Evolutionary conservation across 345 rosid species (phyloP).

Genomic region (Xanthoceras sorbifolium): DNA sequence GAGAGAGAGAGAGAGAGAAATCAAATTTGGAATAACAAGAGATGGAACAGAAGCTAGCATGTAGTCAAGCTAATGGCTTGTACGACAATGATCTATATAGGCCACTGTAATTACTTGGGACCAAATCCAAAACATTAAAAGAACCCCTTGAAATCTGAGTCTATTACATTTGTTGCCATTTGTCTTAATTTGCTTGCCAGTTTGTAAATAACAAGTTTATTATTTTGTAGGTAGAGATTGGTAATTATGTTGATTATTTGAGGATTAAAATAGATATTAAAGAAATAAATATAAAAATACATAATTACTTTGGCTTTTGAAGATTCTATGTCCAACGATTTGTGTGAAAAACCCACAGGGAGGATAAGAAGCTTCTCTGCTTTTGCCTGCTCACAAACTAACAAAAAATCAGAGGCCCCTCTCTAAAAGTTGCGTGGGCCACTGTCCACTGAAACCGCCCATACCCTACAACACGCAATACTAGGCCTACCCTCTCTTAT

Average conservation of each 20-base stretch:
- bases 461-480: constrained; percentile 40
- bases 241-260: constrained; percentile 16
- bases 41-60: constrained; percentile 9
- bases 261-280: neutral
- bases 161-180: constrained; percentile 41
- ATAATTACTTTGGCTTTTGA: constrained; percentile 37
- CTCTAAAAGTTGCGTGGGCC: constrained; percentile 37
- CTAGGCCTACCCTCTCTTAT: constrained; percentile 19
- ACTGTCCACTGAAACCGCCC: constrained; percentile 29
- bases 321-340: constrained; percentile 47
- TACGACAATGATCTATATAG: constrained; percentile 40
- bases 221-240: constrained; percentile 10
- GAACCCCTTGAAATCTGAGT: constrained; percentile 12
- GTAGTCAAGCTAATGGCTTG: constrained; percentile 25
- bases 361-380: constrained; percentile 62
- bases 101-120: constrained; percentile 32
- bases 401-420: constrained; percentile 37
- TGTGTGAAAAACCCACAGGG: constrained; percentile 50
- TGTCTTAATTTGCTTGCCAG: constrained; percentile 3
- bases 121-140: constrained; percentile 16
- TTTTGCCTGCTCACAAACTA: constrained; percentile 52
- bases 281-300: neutral
- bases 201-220: neutral
- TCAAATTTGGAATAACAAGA: constrained; percentile 15
- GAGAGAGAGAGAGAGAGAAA: constrained; percentile 10